Conservation (phyloP, 768 basidiomycete genomes). For the Exsudoporus frostii region DNA sequence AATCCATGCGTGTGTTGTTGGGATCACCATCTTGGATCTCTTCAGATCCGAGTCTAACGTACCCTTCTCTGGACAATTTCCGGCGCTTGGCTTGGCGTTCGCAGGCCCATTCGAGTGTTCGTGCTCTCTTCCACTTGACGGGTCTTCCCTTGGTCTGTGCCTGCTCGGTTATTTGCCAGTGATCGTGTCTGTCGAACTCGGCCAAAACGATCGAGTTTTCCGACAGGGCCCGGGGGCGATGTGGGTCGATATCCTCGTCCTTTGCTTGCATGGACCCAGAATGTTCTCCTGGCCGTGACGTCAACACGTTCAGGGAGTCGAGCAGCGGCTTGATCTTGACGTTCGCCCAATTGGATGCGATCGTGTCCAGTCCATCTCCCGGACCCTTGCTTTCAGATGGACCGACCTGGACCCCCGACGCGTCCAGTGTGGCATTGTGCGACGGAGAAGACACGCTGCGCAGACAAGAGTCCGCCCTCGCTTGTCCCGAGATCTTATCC, state of each 20-base stretch:
- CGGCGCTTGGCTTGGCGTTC: conserved; percentile 38
- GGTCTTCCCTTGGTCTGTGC: conserved; percentile 9
- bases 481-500: not conserved
- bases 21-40: conserved; percentile 13
- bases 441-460: conserved; percentile 31
- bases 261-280: not conserved
- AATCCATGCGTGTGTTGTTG: conserved; percentile 15
- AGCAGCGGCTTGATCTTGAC: conserved; percentile 26
- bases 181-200: not conserved
- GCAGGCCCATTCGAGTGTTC: conserved; percentile 46
- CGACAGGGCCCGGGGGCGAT: not conserved
- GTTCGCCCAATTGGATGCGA: conserved; percentile 14
- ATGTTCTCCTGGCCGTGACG: conserved; percentile 6
- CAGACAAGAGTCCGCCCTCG: conserved; percentile 20
- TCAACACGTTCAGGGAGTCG: conserved; percentile 13
- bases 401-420: not conserved
- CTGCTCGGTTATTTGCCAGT: not conserved
- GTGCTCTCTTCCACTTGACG: conserved; percentile 20
- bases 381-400: not conserved
- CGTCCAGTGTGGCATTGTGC: conserved; percentile 24
- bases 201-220: not conserved
- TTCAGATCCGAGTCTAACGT: conserved; percentile 16
- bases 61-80: conserved; percentile 22
- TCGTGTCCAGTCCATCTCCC: not conserved
- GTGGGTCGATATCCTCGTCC: not conserved